These are phyloP conservation scores for Waitea zeae DNA, from an alignment of 1,284 basidiomycete species.

Conservation along the genomic window DNA sequence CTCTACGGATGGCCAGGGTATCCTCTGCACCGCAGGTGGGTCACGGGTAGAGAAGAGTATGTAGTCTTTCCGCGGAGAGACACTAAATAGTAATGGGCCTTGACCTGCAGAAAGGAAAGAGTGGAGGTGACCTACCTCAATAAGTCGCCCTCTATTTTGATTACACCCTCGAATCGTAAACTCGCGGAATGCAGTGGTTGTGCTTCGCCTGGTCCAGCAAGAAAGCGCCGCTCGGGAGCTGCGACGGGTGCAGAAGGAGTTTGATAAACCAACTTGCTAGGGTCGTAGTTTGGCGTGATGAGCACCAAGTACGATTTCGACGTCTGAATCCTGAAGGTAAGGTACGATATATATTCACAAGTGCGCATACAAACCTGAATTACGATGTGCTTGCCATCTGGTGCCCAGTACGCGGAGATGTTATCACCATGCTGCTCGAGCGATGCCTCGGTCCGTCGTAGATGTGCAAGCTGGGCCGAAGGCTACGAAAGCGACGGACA, in stretches of 20 bases:
- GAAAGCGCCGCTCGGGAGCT: slow-evolving; percentile 49
- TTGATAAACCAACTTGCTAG: slow-evolving; percentile 37
- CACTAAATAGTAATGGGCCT: slow-evolving; percentile 20
- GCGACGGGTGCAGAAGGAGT: slow-evolving; percentile 31
- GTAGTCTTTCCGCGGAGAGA: slow-evolving; percentile 52
- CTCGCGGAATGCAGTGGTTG: slow-evolving; percentile 43
- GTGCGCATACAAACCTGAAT: slow-evolving; percentile 39
- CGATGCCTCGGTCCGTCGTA: slow-evolving; percentile 63
- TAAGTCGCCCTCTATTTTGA: slow-evolving; percentile 61
- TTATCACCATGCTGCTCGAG: slow-evolving; percentile 71
- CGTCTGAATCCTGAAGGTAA: slow-evolving; percentile 31
- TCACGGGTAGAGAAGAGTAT: slow-evolving; percentile 55
- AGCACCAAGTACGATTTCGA: slow-evolving; percentile 64
- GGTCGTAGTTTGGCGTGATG: slow-evolving; percentile 46
- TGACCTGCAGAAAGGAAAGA: slow-evolving; percentile 11
- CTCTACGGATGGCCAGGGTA: slow-evolving; percentile 60
- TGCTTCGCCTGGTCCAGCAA: slow-evolving; percentile 67
- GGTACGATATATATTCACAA: background rate
- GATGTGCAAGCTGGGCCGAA: slow-evolving; percentile 55
- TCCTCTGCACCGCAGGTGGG: slow-evolving; percentile 57
- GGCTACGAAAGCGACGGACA: slow-evolving; percentile 31
- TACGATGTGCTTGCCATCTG: slow-evolving; percentile 60
- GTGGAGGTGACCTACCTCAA: slow-evolving; percentile 31
- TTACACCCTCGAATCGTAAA: slow-evolving; percentile 67
- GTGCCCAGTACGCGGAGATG: slow-evolving; percentile 56